Percentiles rank a stretch among this genome's conserved stretches.
Conservation (phyloP, 73 alveolate genomes). For the Paramecium pentaurelia region DNA sequence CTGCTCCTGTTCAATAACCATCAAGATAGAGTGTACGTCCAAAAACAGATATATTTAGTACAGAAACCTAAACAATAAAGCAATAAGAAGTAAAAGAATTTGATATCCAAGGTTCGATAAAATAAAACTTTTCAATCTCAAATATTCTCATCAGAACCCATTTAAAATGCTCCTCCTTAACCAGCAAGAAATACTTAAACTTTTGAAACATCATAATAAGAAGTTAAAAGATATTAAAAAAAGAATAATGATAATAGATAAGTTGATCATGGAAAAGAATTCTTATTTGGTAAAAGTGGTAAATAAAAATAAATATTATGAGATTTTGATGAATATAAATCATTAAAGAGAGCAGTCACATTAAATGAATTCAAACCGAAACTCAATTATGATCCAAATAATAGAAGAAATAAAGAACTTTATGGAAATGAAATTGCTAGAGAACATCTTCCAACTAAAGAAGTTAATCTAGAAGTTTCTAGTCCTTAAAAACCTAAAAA, state of each 20-base stretch:
- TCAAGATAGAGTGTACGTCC: background rate
- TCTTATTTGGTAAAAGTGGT: conserved; percentile 28
- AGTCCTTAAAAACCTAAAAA: background rate
- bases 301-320: background rate
- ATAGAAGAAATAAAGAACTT: conserved; percentile 26
- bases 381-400: background rate
- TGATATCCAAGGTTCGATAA: background rate
- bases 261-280: conserved; percentile 33
- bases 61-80: background rate
- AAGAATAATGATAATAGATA: conserved; percentile 6
- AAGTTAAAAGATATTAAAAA: background rate
- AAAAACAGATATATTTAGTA: conserved; percentile 25
- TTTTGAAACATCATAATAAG: background rate
- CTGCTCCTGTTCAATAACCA: background rate
- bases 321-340: conserved; percentile 46
- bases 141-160: background rate
- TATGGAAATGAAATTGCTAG: conserved; percentile 47
- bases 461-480: background rate
- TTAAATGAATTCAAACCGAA: conserved; percentile 16
- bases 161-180: background rate
- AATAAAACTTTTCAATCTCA: background rate
- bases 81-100: background rate
- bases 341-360: conserved; percentile 21
- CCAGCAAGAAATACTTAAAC: background rate
- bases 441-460: conserved; percentile 23